Conservation (phyloP, 179 eudicot species). For the Drosera spatulata region DNA sequence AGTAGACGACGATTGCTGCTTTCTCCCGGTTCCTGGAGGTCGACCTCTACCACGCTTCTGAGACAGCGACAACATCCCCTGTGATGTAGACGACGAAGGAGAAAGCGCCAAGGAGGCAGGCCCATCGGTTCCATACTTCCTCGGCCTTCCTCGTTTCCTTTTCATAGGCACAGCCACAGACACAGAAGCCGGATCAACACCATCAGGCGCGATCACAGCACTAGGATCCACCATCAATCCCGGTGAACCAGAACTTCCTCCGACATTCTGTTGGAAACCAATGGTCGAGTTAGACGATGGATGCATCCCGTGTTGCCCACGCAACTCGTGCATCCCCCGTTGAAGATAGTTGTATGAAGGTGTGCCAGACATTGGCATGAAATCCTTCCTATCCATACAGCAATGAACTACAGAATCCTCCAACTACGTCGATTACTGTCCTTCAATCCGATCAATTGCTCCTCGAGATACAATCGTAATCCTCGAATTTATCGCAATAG, state of each 20-base stretch:
- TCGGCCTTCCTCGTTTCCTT: constrained; percentile 80
- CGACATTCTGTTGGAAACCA: constrained; percentile 41
- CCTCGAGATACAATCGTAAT: too few species aligned
- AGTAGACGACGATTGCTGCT: constrained; percentile 42
- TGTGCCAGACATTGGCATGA: constrained; percentile 51
- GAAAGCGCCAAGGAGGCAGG: constrained; percentile 44
- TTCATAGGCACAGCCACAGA: constrained; percentile 36
- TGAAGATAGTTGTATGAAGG: constrained; percentile 44
- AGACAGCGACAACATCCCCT: constrained; percentile 11
- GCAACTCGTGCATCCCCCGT: constrained; percentile 47
- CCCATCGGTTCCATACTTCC: constrained; percentile 79
- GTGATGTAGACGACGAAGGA: constrained; percentile 26
- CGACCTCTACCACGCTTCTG: constrained; percentile 80
- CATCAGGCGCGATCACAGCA: constrained; percentile 28
- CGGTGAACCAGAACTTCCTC: constrained; percentile 31
- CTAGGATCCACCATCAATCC: constrained; percentile 35
- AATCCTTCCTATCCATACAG: constrained; percentile 76
- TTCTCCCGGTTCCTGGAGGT: constrained; percentile 73
- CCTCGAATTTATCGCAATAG: too few species aligned
- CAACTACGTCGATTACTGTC: constrained; percentile 11
- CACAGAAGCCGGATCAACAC: constrained; percentile 33
- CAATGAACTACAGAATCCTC: not conserved
- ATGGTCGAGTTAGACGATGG: constrained; percentile 26
- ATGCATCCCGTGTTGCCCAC: constrained; percentile 25
- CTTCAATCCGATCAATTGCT: constrained; percentile 24